Conservation (phyloP, 352 stramenopile species). For the Pythium rhizo-oryzae region DNA sequence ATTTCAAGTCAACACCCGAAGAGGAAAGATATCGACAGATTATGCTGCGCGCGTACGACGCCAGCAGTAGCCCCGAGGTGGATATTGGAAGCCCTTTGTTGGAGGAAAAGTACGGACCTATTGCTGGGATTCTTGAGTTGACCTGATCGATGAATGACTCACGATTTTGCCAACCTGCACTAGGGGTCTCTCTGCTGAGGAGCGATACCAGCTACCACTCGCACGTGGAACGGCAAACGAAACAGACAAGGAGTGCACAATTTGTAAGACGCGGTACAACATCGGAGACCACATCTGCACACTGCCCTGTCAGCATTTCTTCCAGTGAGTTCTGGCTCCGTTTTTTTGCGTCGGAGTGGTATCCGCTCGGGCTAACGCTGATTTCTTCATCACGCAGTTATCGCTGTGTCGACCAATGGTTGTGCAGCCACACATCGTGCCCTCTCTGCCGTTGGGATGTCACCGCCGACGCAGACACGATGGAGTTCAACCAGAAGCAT, state of each 20-base stretch:
- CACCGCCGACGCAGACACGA: slow-evolving; percentile 47
- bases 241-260: slow-evolving; percentile 84
- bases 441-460: slow-evolving; percentile 83
- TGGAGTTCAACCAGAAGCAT: slow-evolving; percentile 49
- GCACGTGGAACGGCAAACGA: slow-evolving; percentile 78
- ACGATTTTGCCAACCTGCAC: neutral
- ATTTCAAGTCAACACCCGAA: slow-evolving; percentile 61
- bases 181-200: slow-evolving; percentile 74
- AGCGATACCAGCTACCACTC: slow-evolving; percentile 82
- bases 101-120: slow-evolving; percentile 66
- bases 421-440: slow-evolving; percentile 88
- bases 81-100: slow-evolving; percentile 70
- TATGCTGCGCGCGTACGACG: slow-evolving; percentile 52
- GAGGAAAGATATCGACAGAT: slow-evolving; percentile 62
- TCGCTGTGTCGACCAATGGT: slow-evolving; percentile 83
- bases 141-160: neutral
- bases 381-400: slow-evolving; percentile 37
- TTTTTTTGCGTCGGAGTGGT: neutral
- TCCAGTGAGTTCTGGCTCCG: slow-evolving; percentile 57
- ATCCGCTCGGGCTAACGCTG: slow-evolving; percentile 4
- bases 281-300: slow-evolving; percentile 87
- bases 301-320: slow-evolving; percentile 85
- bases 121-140: neutral
- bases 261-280: slow-evolving; percentile 82
- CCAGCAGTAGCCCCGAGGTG: slow-evolving; percentile 74